Evolutionary conservation across 148 eudicot genomes (phyloP).

Genomic region (Fagopyrum esculentum): DNA sequence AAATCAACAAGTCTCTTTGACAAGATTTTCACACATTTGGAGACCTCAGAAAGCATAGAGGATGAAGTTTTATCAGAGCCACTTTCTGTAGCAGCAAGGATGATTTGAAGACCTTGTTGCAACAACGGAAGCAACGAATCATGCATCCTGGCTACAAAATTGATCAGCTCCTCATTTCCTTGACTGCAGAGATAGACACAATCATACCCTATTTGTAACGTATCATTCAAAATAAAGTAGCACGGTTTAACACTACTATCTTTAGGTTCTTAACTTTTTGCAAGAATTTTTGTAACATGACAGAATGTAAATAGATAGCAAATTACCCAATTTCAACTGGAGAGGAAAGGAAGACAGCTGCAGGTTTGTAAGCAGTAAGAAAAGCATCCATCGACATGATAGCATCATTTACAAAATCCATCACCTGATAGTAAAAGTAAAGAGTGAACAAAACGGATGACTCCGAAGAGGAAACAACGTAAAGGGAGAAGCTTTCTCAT

Average conservation of each 20-base stretch:
- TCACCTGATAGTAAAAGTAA: constrained; percentile 39
- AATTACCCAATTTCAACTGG: constrained; percentile 39
- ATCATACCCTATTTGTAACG: neutral
- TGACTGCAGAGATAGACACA: constrained; percentile 38
- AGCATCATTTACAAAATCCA: constrained; percentile 93
- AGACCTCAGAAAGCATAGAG: constrained; percentile 41
- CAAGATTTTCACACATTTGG: constrained; percentile 56
- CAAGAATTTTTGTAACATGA: neutral
- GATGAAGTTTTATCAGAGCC: constrained; percentile 21
- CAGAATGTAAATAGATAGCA: neutral
- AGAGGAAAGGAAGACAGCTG: constrained; percentile 64
- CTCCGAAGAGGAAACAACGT: neutral
- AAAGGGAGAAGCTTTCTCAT: neutral
- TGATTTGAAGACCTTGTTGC: constrained; percentile 58
- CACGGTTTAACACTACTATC: neutral
- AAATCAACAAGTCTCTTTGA: constrained; percentile 66
- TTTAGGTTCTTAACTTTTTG: neutral
- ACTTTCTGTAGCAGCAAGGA: constrained; percentile 32
- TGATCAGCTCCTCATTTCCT: constrained; percentile 65
- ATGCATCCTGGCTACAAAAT: constrained; percentile 64
- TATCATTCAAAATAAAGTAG: neutral
- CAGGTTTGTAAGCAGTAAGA: constrained; percentile 58
- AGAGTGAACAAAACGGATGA: neutral
- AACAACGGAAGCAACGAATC: constrained; percentile 76
- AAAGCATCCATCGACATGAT: constrained; percentile 73